Conservation (phyloP, 2,329 filamentous ascomycete species). For the Fusarium sp. region DNA sequence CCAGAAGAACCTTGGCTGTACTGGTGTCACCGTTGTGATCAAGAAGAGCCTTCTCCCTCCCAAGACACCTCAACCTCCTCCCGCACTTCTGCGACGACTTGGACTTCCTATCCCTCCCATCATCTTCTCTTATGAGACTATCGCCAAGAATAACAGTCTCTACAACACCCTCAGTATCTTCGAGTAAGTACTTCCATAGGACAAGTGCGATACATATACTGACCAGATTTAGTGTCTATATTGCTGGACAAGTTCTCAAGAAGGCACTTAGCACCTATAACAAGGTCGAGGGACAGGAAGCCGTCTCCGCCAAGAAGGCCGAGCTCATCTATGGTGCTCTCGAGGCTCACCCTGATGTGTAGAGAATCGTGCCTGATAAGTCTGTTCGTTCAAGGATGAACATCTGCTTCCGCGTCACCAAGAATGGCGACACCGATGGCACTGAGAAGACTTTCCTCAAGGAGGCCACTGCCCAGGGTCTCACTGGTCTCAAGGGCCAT, state of each 20-base stretch:
- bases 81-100: constrained; percentile 78
- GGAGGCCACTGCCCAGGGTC: constrained; percentile 73
- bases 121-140: constrained; percentile 84
- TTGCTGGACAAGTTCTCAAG: constrained; percentile 89
- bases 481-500: constrained; percentile 90
- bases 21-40: constrained; percentile 88
- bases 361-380: constrained; percentile 81
- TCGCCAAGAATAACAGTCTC: constrained; percentile 92
- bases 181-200: constrained; percentile 62
- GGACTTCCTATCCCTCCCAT: constrained; percentile 82
- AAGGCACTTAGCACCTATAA: constrained; percentile 74
- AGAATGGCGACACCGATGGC: constrained; percentile 70
- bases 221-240: constrained; percentile 73
- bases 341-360: constrained; percentile 79
- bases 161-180: constrained; percentile 98
- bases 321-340: constrained; percentile 80
- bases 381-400: constrained; percentile 89
- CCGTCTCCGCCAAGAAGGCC: constrained; percentile 80
- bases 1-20: constrained; percentile 91
- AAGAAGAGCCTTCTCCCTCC: constrained; percentile 84
- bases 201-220: constrained; percentile 2
- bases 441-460: constrained; percentile 85
- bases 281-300: constrained; percentile 82
- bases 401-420: constrained; percentile 85
- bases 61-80: constrained; percentile 71